Percentiles rank a stretch among this genome's conserved stretches.
Evolutionary conservation across 805 yeast species (phyloP).

Genomic region (Pachysolen tannophilus): DNA sequence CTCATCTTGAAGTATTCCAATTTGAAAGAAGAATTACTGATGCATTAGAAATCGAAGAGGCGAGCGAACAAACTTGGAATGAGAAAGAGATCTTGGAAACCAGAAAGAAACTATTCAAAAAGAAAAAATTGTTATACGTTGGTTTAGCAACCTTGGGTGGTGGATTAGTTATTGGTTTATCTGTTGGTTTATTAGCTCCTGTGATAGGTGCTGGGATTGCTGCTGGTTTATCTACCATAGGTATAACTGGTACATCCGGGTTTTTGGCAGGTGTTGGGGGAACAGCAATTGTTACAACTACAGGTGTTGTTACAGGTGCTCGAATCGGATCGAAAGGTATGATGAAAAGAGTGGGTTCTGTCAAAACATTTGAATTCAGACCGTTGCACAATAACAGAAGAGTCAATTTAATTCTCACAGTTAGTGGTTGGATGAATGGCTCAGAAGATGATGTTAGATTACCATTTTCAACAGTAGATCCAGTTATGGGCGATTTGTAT

Average conservation of each 20-base stretch:
- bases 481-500: slow-evolving; percentile 93
- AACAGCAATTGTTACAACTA: slow-evolving; percentile 84
- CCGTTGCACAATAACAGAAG: slow-evolving; percentile 90
- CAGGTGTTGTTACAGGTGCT: slow-evolving; percentile 89
- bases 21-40: slow-evolving; percentile 90
- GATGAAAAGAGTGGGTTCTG: slow-evolving; percentile 81
- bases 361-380: slow-evolving; percentile 85
- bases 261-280: slow-evolving; percentile 97
- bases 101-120: slow-evolving; percentile 59
- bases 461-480: slow-evolving; percentile 95
- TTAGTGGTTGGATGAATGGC: slow-evolving; percentile 97
- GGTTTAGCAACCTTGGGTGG: slow-evolving; percentile 97
- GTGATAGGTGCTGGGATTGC: slow-evolving; percentile 98
- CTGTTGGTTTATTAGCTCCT: slow-evolving; percentile 95
- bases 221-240: slow-evolving; percentile 92
- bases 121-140: slow-evolving; percentile 70
- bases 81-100: slow-evolving; percentile 60
- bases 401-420: slow-evolving; percentile 78
- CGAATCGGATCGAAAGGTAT: slow-evolving; percentile 82
- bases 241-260: slow-evolving; percentile 88
- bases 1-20: slow-evolving; percentile 66
- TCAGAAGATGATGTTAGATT: slow-evolving; percentile 90
- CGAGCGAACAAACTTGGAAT: slow-evolving; percentile 70
- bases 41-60: slow-evolving; percentile 81
- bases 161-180: slow-evolving; percentile 83